These are phyloP conservation scores for Fusarium dimerum DNA, from an alignment of 2,329 filamentous ascomycete species.

Conservation along the genomic window DNA sequence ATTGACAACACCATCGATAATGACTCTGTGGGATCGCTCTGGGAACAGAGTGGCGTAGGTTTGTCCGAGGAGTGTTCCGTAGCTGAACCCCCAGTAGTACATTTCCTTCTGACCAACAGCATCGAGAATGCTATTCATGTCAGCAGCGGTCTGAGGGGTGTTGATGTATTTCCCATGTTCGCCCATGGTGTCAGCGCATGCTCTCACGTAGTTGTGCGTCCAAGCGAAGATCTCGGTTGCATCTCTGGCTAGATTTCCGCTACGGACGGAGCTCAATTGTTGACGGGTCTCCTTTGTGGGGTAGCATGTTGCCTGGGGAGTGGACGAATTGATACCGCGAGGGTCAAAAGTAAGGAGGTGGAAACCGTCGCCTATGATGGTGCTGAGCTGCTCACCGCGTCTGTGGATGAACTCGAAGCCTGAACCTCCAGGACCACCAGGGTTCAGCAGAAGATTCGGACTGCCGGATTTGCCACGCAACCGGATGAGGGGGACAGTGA, in stretches of 20 bases:
- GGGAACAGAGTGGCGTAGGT: constrained; percentile 43
- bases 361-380: constrained; percentile 42
- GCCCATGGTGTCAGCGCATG: constrained; percentile 46
- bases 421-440: constrained; percentile 49
- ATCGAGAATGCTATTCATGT: constrained; percentile 52
- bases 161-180: constrained; percentile 48
- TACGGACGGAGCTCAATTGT: constrained; percentile 23
- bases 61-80: constrained; percentile 43
- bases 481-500: constrained; percentile 47
- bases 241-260: constrained; percentile 32
- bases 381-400: constrained; percentile 37
- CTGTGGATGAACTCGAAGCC: constrained; percentile 40
- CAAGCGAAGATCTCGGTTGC: constrained; percentile 42
- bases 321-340: constrained; percentile 41
- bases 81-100: constrained; percentile 45
- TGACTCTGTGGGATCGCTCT: constrained; percentile 33
- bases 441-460: constrained; percentile 47
- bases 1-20: constrained; percentile 40
- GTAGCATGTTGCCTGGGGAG: constrained; percentile 41
- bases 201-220: constrained; percentile 41
- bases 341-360: constrained; percentile 51
- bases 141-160: constrained; percentile 51
- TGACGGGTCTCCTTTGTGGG: constrained; percentile 35
- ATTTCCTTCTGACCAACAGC: constrained; percentile 36
- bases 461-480: constrained; percentile 44